phyloP scores from a whole-genome alignment of 306 rosid genomes.

The Cucurbita pepo region DNA sequence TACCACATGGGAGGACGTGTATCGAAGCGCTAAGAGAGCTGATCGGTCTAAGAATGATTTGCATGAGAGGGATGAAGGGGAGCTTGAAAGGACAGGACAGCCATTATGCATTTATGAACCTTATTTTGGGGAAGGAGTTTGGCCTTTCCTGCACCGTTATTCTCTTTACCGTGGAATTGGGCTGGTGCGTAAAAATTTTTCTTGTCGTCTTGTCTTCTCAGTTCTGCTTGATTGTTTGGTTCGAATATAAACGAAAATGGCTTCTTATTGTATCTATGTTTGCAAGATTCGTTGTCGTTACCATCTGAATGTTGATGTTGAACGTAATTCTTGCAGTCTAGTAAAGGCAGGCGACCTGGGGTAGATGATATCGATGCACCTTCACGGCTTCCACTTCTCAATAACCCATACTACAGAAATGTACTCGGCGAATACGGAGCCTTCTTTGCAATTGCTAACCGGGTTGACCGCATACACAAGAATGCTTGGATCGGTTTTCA shows the following conservation, averaged over 20 bases:
- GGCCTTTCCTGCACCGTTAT: slow-evolving; percentile 76
- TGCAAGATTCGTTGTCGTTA: not conserved
- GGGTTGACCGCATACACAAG: slow-evolving; percentile 78
- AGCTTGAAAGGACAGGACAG: slow-evolving; percentile 92
- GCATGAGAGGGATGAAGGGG: slow-evolving; percentile 92
- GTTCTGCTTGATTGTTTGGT: not conserved
- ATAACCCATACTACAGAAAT: slow-evolving; percentile 63
- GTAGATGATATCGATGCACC: slow-evolving; percentile 82
- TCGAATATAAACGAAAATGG: not conserved
- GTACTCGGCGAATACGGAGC: slow-evolving; percentile 81
- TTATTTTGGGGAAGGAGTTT: slow-evolving; percentile 78
- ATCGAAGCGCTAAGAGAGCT: slow-evolving; percentile 59
- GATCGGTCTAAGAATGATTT: slow-evolving; percentile 74
- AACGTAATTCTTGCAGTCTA: slow-evolving; percentile 42
- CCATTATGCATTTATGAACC: slow-evolving; percentile 90
- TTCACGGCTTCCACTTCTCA: slow-evolving; percentile 78
- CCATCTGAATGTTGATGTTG: not conserved
- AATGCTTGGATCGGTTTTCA: slow-evolving; percentile 98
- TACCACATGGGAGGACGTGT: slow-evolving; percentile 91
- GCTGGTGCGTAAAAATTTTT: slow-evolving; percentile 37
- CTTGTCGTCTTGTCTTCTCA: not conserved
- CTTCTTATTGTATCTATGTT: not conserved
- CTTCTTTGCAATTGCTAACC: slow-evolving; percentile 75
- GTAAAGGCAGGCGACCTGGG: slow-evolving; percentile 65
- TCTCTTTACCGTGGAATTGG: slow-evolving; percentile 89